These are phyloP conservation scores for Candida dubliniensis DNA, from an alignment of 1,139 yeast genomes.

Conservation along the genomic window DNA sequence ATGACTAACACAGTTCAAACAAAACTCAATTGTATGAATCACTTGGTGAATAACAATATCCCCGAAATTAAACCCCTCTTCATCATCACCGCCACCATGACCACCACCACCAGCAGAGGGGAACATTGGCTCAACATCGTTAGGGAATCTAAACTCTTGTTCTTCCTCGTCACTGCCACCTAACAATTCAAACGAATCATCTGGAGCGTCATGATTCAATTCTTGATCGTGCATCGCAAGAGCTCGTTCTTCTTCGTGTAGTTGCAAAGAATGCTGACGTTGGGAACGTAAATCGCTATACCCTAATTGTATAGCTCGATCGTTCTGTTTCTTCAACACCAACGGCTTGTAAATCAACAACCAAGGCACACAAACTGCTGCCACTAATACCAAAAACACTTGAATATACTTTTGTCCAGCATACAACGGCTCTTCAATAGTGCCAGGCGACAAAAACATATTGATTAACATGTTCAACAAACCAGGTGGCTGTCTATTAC, in stretches of 20 bases:
- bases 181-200: conserved; percentile 18
- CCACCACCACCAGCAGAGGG: conserved; percentile 29
- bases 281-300: conserved; percentile 38
- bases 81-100: conserved; percentile 33
- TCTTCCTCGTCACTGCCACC: conserved; percentile 22
- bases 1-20: conserved; percentile 95
- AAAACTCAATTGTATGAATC: conserved; percentile 96
- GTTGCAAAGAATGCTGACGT: conserved; percentile 30
- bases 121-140: conserved; percentile 48
- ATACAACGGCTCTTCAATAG: conserved; percentile 76
- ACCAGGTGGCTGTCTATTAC: conserved; percentile 83
- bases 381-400: conserved; percentile 67
- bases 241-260: conserved; percentile 37
- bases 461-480: conserved; percentile 90
- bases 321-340: conserved; percentile 49
- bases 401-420: conserved; percentile 85
- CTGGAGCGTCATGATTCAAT: conserved; percentile 23
- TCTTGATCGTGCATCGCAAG: conserved; percentile 26
- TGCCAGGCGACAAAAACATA: conserved; percentile 95
- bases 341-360: conserved; percentile 85
- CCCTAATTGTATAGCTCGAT: conserved; percentile 34
- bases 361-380: conserved; percentile 95
- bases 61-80: conserved; percentile 70
- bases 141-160: conserved; percentile 41
- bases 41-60: conserved; percentile 97